Evolutionary conservation across 441 rosid species (phyloP), one percentile per base, ranked within the genome.

Genomic region (Adansonia gregorii): DNA sequence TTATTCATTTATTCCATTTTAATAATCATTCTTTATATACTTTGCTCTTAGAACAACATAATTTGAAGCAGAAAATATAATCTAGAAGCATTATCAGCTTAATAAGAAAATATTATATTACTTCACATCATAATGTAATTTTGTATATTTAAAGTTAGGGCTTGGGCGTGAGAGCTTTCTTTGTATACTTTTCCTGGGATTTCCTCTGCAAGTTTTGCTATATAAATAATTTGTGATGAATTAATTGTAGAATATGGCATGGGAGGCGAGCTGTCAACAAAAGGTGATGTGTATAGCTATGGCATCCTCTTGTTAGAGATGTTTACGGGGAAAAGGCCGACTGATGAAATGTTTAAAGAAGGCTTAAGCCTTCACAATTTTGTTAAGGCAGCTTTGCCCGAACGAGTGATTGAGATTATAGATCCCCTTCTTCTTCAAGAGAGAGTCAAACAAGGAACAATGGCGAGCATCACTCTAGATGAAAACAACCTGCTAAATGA

Each of bases 371-470:
- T 14, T 63, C 45, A 14, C 66, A 63, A 63, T 1, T 31, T 31
- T 31, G 67, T 31, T 11, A 3, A 1, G 3, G 3, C 45, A 31
- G 17, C 19, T 2, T 63, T 27, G 45, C 3, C 19, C 8, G n/a
- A 63, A 12, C 7, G 0, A 31, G 20, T 31, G 67, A 31, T 1
- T 63, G 45, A 31, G 17, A 63, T 63, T 63, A 6, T 63, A 5
- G 41, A 61, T 61, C 66, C 66, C 67, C 31, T 63, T 31, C 67
- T 63, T 63, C 4, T 63, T 27, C 19, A 63, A 24, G 67, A 31
- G 10, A 31, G 67, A 22, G 45, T 63, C 41, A 8, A 2, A 20
- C 14, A 2, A 20, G 27, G 11, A 56, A 56, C 43, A 39, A 2
- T 39, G 1, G 43, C 43, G 43, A 5, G 2, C 6, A 39, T 0